Evolutionary conservation across 345 rosid genomes (phyloP).

Genomic region (Abelmoschus esculentus): DNA sequence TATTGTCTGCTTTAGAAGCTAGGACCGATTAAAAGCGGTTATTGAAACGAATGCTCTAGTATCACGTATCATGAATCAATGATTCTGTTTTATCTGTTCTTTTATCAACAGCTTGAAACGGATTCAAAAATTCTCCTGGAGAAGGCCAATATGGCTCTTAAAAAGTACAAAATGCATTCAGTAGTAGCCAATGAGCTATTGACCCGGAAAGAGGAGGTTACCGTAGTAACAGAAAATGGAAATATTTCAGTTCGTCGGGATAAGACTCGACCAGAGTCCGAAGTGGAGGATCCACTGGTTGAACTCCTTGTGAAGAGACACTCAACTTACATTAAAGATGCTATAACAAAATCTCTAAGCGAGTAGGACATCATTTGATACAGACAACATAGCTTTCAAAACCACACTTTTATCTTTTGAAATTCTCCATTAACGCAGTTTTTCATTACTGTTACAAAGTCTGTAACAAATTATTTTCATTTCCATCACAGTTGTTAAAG

Average conservation of each 20-base stretch:
- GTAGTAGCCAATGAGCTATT: slow-evolving; percentile 78
- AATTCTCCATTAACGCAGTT: not conserved
- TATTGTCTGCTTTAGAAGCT: not conserved
- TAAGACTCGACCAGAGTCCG: slow-evolving; percentile 35
- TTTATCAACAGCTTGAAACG: slow-evolving; percentile 76
- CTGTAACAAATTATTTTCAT: not conserved
- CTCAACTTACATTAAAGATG: slow-evolving; percentile 38
- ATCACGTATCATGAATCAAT: not conserved
- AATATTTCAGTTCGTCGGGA: slow-evolving; percentile 58
- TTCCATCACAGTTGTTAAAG: not conserved
- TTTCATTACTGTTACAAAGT: not conserved
- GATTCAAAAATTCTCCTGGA: slow-evolving; percentile 68
- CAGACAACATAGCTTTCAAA: not conserved
- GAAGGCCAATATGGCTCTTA: slow-evolving; percentile 65
- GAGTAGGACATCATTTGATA: slow-evolving; percentile 1
- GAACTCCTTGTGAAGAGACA: slow-evolving; percentile 57
- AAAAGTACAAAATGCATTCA: slow-evolving; percentile 61
- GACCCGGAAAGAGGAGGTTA: slow-evolving; percentile 74
- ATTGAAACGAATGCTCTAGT: not conserved
- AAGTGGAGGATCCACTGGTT: slow-evolving; percentile 68
- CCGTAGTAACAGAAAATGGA: slow-evolving; percentile 40
- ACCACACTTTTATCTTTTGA: not conserved
- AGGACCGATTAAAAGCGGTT: not conserved
- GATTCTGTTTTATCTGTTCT: not conserved
- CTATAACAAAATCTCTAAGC: slow-evolving; percentile 17